Evolutionary conservation across 1,139 yeast species (phyloP), one percentile per base, ranked within the genome.

Genomic region (Suhomyces ambrosiae): DNA sequence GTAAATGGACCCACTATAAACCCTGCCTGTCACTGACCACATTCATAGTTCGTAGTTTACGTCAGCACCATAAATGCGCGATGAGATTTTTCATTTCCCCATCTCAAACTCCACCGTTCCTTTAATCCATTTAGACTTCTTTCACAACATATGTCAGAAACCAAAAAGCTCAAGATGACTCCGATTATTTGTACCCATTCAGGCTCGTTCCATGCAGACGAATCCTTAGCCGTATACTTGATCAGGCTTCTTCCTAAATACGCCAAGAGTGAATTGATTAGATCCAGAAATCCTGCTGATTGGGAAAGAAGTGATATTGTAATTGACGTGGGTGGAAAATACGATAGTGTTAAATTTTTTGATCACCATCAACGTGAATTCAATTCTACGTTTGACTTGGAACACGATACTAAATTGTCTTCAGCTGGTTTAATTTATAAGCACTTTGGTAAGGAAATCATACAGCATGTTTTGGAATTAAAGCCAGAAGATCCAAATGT

Each of bases 131-230:
- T 19, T 19, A 11, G 28, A 14, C 7, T 18, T 23, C 28, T 34
- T n/a, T 14, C n/a, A 17, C 13, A 32, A 11, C 30, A 8, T 27
- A 35, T 35, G 38, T 44, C 51, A 9, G 43, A 40, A 24, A 19
- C 36, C 30, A 58, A 58, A 48, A 56, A 55, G 40, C 52, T 50
- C 27, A 58, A 55, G 43, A 44, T 46, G 49, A 47, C 44, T 32
- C 56, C 67, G 37, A 61, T 77, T 53, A 86, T 90, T 44, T 90
- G 96, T 54, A 90, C 97, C 11, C 97, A 89, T 58, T 86, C 94
- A 30, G 98, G 98, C 7, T 77, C 90, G 0, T 92, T 92, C 73
- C 98, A 92, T 56, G 97, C 98, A 14, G 98, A 92, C 63, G 98
- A 92, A 62, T 83, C 96, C n/a, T 74, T 94, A 43, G 98, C 97